These are phyloP conservation scores for Brettanomyces nanus DNA, from an alignment of 805 yeast species.

Conservation along the genomic window DNA sequence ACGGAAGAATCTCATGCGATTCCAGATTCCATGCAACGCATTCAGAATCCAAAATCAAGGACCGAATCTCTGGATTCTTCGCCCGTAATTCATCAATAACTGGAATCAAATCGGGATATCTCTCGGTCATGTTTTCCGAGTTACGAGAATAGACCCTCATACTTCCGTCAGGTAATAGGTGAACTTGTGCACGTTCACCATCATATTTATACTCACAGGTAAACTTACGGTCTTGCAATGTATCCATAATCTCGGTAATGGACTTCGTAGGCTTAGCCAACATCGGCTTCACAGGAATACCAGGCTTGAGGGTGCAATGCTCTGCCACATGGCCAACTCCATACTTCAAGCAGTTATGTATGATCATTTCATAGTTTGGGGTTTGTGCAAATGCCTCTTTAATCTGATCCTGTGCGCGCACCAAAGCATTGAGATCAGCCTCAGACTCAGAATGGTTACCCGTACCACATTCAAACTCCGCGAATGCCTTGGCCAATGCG, in stretches of 20 bases:
- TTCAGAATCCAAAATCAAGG: conserved; percentile 86
- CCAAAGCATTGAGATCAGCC: conserved; percentile 35
- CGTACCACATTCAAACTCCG: conserved; percentile 44
- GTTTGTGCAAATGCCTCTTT: conserved; percentile 83
- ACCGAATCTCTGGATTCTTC: conserved; percentile 29
- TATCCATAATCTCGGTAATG: conserved; percentile 82
- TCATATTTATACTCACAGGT: conserved; percentile 97
- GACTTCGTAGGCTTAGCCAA: conserved; percentile 96
- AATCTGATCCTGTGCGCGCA: conserved; percentile 66
- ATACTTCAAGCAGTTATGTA: conserved; percentile 51
- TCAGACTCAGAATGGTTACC: conserved; percentile 20
- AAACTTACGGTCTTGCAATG: conserved; percentile 76
- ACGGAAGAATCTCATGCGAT: conserved; percentile 75
- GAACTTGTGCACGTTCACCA: conserved; percentile 97
- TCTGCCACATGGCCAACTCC: conserved; percentile 64
- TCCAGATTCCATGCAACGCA: conserved; percentile 95
- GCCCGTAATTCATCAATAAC: conserved; percentile 44
- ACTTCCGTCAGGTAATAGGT: conserved; percentile 54
- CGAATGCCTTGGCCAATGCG: conserved; percentile 77
- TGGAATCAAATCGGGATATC: conserved; percentile 84
- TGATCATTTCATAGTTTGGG: conserved; percentile 82
- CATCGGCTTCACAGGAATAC: conserved; percentile 96
- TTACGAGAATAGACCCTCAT: conserved; percentile 84
- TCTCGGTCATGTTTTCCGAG: conserved; percentile 92
- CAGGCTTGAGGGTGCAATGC: conserved; percentile 74